Evolutionary conservation across 2,329 filamentous ascomycete species (phyloP).

Genomic region (Clathrospora elynae): DNA sequence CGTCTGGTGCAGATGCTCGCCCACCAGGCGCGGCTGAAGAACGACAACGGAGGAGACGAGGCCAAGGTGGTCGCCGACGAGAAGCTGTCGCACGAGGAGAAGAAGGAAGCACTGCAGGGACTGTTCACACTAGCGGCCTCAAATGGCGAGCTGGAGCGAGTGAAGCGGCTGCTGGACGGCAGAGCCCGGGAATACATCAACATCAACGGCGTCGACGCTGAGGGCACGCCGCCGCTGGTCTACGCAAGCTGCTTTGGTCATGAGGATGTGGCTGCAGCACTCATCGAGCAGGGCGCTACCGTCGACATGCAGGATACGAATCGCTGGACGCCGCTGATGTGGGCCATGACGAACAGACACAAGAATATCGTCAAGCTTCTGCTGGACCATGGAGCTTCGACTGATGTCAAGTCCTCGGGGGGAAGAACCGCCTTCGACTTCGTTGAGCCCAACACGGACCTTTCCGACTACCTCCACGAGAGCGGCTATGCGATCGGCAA

Average conservation of each 20-base stretch:
- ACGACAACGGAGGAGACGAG: conserved; percentile 71
- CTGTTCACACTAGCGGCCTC: conserved; percentile 93
- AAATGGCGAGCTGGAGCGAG: conserved; percentile 86
- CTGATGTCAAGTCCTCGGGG: conserved; percentile 91
- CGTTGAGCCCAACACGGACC: conserved; percentile 91
- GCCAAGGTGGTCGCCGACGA: conserved; percentile 77
- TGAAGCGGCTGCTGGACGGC: conserved; percentile 75
- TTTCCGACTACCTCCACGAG: conserved; percentile 92
- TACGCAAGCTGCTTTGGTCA: conserved; percentile 99
- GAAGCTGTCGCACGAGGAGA: conserved; percentile 75
- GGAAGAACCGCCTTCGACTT: conserved; percentile 96
- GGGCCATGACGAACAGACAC: conserved; percentile 98
- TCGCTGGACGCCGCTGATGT: conserved; percentile 98
- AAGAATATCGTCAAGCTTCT: conserved; percentile 93
- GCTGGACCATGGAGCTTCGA: conserved; percentile 91
- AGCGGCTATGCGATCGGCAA: conserved; percentile 90
- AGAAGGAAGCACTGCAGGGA: conserved; percentile 81
- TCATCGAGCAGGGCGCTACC: conserved; percentile 83
- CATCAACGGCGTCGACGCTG: conserved; percentile 86
- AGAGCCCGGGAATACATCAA: conserved; percentile 77
- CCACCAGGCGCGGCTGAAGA: conserved; percentile 84
- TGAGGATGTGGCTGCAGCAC: conserved; percentile 80
- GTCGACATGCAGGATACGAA: conserved; percentile 95
- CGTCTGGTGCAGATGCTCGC: conserved; percentile 95
- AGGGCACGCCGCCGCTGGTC: conserved; percentile 94